Base-by-base conservation (phyloP, 2,329 filamentous ascomycete genomes). In the Ascochyta pisi region DNA sequence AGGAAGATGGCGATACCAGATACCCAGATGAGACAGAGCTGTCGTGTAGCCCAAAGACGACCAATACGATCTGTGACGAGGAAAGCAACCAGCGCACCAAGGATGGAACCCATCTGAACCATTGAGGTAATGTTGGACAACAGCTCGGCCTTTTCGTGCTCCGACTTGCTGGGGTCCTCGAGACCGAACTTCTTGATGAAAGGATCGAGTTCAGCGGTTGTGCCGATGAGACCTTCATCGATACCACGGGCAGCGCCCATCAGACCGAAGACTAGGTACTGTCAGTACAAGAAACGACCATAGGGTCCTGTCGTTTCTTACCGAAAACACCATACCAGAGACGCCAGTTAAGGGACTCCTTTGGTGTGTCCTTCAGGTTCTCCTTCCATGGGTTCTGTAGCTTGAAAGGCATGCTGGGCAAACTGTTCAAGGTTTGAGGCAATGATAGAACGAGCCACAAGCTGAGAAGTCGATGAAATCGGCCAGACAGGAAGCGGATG, bases 181-280 rank as follows among this genome's bases (percentile, higher is more conserved):
- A 77, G 68, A n/a, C 74, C 74, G 42, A 75, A 77, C 50, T 73
- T 73, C 34, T 63, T 64, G 35, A 60, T 65, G 58, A 77, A 77
- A 3, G 75, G 74, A 1, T 60, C 43, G 10, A 76, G 66, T 38
- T 72, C 67, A 2, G 73, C 87, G 13, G 88, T 88, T 1, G 89
- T 89, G 8, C 84, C 85, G 61, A 92, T 92, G 56, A 94, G 81
- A 57, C 90, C 90, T 75, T 94, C 90, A 61, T 94, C 90, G n/a
- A 92, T 76, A 65, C 90, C 90, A 55, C 90, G 84, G 37, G 89
- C 89, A 3, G 90, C 89, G 50, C 90, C 90, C 76, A 93, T 86
- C 33, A 94, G 82, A 43, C 87, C 87, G 61, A 92, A 91, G 4
- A 76, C 73, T 76, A 37, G 4, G 6, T 1, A 19, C 12, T 31